These are phyloP conservation scores for Vinca minor DNA, from an alignment of 257 asterid genomes.

Conservation along the genomic window DNA sequence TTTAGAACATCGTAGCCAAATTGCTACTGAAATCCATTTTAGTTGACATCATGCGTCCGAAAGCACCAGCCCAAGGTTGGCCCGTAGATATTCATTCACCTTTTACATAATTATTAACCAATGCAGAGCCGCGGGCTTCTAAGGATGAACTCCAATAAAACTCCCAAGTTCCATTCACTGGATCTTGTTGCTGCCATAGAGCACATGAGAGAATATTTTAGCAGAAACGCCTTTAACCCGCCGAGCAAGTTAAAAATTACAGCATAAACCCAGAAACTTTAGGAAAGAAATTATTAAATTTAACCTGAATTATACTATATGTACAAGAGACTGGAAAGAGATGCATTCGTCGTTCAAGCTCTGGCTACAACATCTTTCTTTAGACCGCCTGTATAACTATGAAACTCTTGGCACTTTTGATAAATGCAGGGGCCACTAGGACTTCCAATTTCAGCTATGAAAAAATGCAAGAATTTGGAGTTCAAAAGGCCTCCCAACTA, in stretches of 20 bases:
- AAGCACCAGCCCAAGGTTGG: no score
- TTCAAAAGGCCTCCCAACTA: background rate
- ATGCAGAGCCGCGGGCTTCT: no score
- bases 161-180: background rate
- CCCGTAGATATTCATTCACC: no score
- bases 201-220: background rate
- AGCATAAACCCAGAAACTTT: background rate
- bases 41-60: no score
- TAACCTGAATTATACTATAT: background rate
- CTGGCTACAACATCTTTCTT: background rate
- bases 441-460: background rate
- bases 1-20: no score
- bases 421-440: background rate
- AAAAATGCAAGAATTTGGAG: background rate
- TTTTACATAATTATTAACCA: background rate
- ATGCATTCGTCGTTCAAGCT: background rate
- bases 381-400: background rate
- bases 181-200: background rate
- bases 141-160: no score
- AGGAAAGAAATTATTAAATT: slow-evolving; percentile 1
- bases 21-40: no score
- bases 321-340: background rate
- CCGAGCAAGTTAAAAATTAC: background rate
- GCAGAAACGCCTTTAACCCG: background rate
- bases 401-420: background rate